Percentiles rank a stretch among this genome's conserved stretches.
Evolutionary conservation across 164 flowering plant species (phyloP).

Genomic region (Piper longum): DNA sequence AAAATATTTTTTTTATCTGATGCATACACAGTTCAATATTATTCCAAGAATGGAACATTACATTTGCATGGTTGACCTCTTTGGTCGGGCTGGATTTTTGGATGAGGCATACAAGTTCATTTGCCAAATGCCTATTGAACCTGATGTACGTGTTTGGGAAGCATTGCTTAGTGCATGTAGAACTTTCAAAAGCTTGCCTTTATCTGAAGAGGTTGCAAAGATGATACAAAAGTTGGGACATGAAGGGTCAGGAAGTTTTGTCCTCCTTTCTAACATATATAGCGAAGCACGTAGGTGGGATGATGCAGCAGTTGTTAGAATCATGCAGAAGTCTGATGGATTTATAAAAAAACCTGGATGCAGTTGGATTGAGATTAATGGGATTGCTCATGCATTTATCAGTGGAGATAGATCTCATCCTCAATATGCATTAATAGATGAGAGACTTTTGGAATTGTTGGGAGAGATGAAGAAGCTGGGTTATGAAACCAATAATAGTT

Average conservation of each 20-base stretch:
- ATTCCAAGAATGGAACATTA: constrained; percentile 48
- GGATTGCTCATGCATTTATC: constrained; percentile 37
- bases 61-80: constrained; percentile 49
- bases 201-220: constrained; percentile 43
- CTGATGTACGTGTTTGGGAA: constrained; percentile 40
- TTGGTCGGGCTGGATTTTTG: constrained; percentile 48
- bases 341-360: constrained; percentile 51
- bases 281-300: constrained; percentile 47
- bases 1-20: constrained; percentile 24
- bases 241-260: constrained; percentile 44
- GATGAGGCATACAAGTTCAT: constrained; percentile 41
- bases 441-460: constrained; percentile 28
- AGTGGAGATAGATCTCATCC: constrained; percentile 50
- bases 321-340: constrained; percentile 29
- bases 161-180: constrained; percentile 55
- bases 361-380: constrained; percentile 51
- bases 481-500: constrained; percentile 22
- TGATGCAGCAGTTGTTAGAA: constrained; percentile 48
- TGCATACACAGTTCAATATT: constrained; percentile 34
- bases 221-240: constrained; percentile 20
- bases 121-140: constrained; percentile 15
- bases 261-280: constrained; percentile 35
- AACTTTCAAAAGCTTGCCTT: constrained; percentile 29
- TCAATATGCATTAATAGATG: constrained; percentile 22
- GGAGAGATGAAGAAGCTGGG: constrained; percentile 44